A percentile compares a stretch with the other conserved stretches of the same genome.
phyloP scores from a whole-genome alignment of 2,329 filamentous ascomycete species.

The Arthrobotrys sinensis region DNA sequence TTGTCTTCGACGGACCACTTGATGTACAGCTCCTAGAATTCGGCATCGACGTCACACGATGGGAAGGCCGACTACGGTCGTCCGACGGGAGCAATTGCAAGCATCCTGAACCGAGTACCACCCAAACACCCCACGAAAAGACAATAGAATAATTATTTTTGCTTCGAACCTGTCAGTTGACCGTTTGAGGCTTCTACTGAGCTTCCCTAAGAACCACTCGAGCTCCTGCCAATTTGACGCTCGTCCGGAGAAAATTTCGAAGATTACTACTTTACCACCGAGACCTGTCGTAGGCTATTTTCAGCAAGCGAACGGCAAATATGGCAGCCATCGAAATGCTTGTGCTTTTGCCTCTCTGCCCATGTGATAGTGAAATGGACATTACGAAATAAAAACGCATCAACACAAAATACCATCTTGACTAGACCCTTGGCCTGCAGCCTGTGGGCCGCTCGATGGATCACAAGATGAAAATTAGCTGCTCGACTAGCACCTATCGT shows the following conservation, averaged over 20 bases:
- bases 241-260: conserved; percentile 42
- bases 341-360: conserved; percentile 31
- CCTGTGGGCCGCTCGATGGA: conserved; percentile 28
- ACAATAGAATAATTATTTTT: conserved; percentile 30
- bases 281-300: conserved; percentile 56
- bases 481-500: conserved; percentile 40
- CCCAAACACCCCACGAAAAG: conserved; percentile 38
- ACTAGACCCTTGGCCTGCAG: conserved; percentile 41
- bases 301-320: conserved; percentile 60
- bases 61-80: conserved; percentile 22
- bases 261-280: conserved; percentile 32
- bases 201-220: conserved; percentile 36
- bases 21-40: conserved; percentile 5
- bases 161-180: conserved; percentile 13
- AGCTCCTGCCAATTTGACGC: conserved; percentile 54
- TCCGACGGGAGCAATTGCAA: conserved; percentile 12
- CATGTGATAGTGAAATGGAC: conserved; percentile 36
- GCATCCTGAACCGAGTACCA: conserved; percentile 38
- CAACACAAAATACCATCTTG: conserved; percentile 25
- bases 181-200: conserved; percentile 14
- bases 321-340: conserved; percentile 41
- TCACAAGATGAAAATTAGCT: conserved; percentile 44
- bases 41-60: conserved; percentile 35
- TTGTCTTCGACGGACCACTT: background rate
- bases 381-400: conserved; percentile 51